Evolutionary conservation across 768 basidiomycete genomes (phyloP).

Genomic region (Strobilomyces echinocephalus): DNA sequence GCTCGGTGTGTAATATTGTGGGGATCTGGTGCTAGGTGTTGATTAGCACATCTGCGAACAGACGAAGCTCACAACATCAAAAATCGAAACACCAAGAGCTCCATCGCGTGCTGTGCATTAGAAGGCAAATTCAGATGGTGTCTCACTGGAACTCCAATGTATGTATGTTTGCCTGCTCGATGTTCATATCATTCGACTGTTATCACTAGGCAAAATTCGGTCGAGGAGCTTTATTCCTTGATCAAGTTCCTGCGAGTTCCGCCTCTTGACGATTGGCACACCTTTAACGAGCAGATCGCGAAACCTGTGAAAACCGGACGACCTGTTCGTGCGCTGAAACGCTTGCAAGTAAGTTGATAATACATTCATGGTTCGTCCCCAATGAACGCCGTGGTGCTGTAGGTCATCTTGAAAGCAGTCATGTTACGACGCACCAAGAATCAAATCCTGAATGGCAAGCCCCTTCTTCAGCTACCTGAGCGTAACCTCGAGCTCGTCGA

Average conservation of each 20-base stretch:
- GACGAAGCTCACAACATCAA: constrained; percentile 97
- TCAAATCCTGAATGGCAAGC: constrained; percentile 69
- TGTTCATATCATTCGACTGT: neutral
- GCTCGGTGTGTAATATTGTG: constrained; percentile 49
- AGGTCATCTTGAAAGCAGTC: constrained; percentile 77
- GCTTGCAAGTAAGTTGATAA: constrained; percentile 56
- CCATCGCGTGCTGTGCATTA: constrained; percentile 75
- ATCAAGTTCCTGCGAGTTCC: constrained; percentile 83
- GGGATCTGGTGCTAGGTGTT: neutral
- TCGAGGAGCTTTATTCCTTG: constrained; percentile 85
- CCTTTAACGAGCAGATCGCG: constrained; percentile 75
- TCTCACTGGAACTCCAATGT: constrained; percentile 81
- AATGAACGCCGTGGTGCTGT: neutral
- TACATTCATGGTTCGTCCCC: neutral
- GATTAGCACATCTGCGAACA: constrained; percentile 21
- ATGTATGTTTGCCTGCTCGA: constrained; percentile 6
- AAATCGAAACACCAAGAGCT: constrained; percentile 72
- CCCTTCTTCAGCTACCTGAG: constrained; percentile 74
- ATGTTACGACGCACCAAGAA: constrained; percentile 89
- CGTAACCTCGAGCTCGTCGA: constrained; percentile 66
- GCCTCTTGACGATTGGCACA: constrained; percentile 74
- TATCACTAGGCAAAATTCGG: constrained; percentile 70
- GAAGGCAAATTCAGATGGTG: constrained; percentile 81
- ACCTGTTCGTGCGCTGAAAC: constrained; percentile 70
- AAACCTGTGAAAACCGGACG: constrained; percentile 71